Evolutionary conservation across 2,329 filamentous ascomycete species (phyloP).

Genomic region (Fusarium luffae): DNA sequence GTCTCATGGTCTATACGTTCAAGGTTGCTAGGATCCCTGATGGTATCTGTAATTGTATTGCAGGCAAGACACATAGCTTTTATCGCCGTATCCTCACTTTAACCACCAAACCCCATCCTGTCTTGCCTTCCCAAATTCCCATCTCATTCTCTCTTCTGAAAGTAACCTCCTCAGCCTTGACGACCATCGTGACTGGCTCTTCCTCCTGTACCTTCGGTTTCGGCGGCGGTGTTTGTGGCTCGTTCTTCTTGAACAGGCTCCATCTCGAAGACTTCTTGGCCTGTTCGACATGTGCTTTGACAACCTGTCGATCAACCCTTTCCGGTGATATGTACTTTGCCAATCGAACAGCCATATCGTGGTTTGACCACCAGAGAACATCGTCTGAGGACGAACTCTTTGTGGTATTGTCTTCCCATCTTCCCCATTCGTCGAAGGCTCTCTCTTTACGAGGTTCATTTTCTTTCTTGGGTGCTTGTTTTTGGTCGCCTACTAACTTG

Average conservation of each 20-base stretch:
- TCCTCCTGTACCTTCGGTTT: conserved; percentile 13
- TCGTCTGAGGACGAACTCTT: conserved; percentile 1
- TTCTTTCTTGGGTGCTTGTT: not conserved
- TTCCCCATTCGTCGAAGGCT: conserved; percentile 60
- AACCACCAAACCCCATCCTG: conserved; percentile 62
- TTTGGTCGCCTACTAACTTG: conserved; percentile 26
- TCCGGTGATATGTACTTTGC: conserved; percentile 57
- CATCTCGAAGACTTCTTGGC: conserved; percentile 50
- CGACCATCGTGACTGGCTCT: conserved; percentile 53
- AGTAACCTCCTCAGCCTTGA: conserved; percentile 59
- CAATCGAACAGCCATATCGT: conserved; percentile 58
- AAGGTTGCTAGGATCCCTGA: no score
- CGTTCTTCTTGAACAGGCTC: conserved; percentile 47
- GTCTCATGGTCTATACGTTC: not conserved
- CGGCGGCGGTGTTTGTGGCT: conserved; percentile 23
- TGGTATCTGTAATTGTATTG: not conserved
- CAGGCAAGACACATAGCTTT: not conserved
- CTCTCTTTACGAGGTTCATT: conserved; percentile 3
- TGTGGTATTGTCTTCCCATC: conserved; percentile 50
- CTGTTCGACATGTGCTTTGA: conserved; percentile 48
- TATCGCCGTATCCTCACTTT: conserved; percentile 47
- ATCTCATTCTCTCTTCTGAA: conserved; percentile 64
- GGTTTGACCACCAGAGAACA: conserved; percentile 60
- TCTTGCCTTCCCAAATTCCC: conserved; percentile 62
- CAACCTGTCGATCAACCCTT: conserved; percentile 42